Evolutionary conservation across 2,329 filamentous ascomycete species (phyloP).

Genomic region (Dothideomycetes sp.): DNA sequence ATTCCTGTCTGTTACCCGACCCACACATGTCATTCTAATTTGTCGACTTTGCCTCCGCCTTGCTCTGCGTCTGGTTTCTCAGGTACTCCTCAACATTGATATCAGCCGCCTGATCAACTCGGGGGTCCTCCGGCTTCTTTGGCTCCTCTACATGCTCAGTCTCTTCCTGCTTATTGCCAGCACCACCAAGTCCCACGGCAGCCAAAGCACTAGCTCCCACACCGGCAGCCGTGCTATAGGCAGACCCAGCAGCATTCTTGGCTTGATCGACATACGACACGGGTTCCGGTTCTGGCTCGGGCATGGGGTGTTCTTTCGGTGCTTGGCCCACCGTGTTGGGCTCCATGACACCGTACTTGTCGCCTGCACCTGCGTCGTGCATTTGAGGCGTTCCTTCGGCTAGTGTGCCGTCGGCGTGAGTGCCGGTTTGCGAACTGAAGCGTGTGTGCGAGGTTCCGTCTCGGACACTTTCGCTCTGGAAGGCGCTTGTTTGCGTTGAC

Average conservation of each 20-base stretch:
- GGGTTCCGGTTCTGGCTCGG: constrained; percentile 24
- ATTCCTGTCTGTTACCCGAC: not conserved
- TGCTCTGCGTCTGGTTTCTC: constrained; percentile 22
- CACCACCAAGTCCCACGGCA: constrained; percentile 23
- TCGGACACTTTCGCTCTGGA: constrained; percentile 15
- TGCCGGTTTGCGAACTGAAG: constrained; percentile 33
- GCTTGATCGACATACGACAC: constrained; percentile 35
- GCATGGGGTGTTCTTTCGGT: constrained; percentile 36
- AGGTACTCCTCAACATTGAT: constrained; percentile 30
- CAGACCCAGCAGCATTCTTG: constrained; percentile 28
- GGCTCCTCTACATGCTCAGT: constrained; percentile 16
- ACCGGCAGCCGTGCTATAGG: constrained; percentile 20
- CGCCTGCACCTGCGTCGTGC: constrained; percentile 35
- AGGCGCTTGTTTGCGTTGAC: not conserved
- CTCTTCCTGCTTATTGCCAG: constrained; percentile 21
- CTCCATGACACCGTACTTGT: constrained; percentile 39
- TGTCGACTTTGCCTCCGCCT: not conserved
- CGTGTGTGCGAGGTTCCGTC: constrained; percentile 34
- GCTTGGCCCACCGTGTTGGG: constrained; percentile 41
- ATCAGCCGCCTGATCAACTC: constrained; percentile 23
- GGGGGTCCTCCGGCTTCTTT: constrained; percentile 19
- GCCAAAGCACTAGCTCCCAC: constrained; percentile 27
- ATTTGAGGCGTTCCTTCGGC: constrained; percentile 35
- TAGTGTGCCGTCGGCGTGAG: constrained; percentile 36
- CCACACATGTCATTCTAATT: not conserved